Base-by-base conservation (phyloP, 2,329 filamentous ascomycete species). In the Lizonia empirigonia region DNA sequence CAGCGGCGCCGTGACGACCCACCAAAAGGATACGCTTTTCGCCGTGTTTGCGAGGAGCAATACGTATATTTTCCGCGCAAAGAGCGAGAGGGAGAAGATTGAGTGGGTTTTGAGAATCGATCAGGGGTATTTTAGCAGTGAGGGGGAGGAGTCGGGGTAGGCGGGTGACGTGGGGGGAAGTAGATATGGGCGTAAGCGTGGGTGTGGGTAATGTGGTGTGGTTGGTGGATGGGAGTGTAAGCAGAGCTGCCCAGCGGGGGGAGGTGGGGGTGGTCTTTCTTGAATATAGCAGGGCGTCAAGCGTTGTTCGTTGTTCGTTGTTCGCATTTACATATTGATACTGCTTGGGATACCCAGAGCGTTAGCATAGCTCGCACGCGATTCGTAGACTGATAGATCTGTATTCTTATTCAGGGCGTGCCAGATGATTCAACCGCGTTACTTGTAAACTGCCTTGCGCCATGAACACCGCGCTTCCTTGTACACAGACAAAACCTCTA, bases 71-170 rank as follows among this genome's bases (percentile, higher is more conserved):
- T 97, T 99, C 73, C 90, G 91, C 12, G 90, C 91, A 19, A 82
- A 91, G 51, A 93, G 86, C 64, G 93, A 97, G 77, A 83, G 87
- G 39, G 92, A 97, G 73, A 96, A 97, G 79, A 87, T 92, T 63
- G 94, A 97, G 72, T 99, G 94, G 94, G 96, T 99, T 63, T 83
- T 95, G 73, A 88, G 89, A 67, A 91, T 99, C 63, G 94, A 99
- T 74, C 89, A 96, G 78, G 90, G 87, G 60, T 86, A 82, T 71
- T 84, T 85, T 34, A 58, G 55, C 18, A 60, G 56, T 8, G 63
- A 65, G 48, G 60, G 58, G 19, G 62, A 63, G 35, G 60, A 57
- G 32, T 48, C 50, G 18, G 44, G 44, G 15, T 48, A 20, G 26
- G 0, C n/a, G 22, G 19, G 4, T 4, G 13, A 15, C 12, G 33